Evolutionary conservation across 2,329 filamentous ascomycete species (phyloP).

Genomic region (Cladophialophora chaetospira): DNA sequence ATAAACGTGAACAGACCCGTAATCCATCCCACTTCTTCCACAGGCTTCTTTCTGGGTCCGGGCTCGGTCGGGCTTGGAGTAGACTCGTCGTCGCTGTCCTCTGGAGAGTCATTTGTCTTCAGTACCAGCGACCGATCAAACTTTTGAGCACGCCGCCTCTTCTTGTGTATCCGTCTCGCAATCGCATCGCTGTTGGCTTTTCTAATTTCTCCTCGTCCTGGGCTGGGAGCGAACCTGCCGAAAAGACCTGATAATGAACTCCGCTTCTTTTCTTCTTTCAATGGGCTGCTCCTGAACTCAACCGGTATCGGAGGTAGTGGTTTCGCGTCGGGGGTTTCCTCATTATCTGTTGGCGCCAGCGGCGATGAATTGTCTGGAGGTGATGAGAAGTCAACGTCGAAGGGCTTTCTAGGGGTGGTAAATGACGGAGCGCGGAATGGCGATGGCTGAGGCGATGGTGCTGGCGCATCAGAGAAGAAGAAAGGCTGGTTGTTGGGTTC

Average conservation of each 20-base stretch:
- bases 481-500: constrained; percentile 54
- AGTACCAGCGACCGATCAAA: constrained; percentile 45
- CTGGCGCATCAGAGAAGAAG: constrained; percentile 48
- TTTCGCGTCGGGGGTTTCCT: constrained; percentile 50
- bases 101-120: constrained; percentile 42
- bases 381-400: constrained; percentile 52
- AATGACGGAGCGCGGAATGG: constrained; percentile 48
- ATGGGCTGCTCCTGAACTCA: constrained; percentile 28
- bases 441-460: constrained; percentile 37
- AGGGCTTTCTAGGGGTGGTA: constrained; percentile 50
- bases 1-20: constrained; percentile 61
- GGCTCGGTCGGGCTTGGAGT: constrained; percentile 34
- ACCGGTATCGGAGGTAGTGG: constrained; percentile 32
- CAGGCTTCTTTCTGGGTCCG: constrained; percentile 20
- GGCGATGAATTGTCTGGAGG: constrained; percentile 51
- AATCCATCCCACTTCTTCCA: constrained; percentile 34
- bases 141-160: constrained; percentile 51
- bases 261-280: constrained; percentile 36
- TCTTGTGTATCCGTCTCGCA: constrained; percentile 51
- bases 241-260: constrained; percentile 47
- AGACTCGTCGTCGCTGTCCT: constrained; percentile 46
- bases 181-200: constrained; percentile 50
- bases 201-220: constrained; percentile 68
- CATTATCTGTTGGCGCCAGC: constrained; percentile 49
- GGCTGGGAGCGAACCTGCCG: constrained; percentile 47